phyloP scores from a whole-genome alignment of 495 filamentous ascomycete genomes.

The Alectoria sarmentosa region DNA sequence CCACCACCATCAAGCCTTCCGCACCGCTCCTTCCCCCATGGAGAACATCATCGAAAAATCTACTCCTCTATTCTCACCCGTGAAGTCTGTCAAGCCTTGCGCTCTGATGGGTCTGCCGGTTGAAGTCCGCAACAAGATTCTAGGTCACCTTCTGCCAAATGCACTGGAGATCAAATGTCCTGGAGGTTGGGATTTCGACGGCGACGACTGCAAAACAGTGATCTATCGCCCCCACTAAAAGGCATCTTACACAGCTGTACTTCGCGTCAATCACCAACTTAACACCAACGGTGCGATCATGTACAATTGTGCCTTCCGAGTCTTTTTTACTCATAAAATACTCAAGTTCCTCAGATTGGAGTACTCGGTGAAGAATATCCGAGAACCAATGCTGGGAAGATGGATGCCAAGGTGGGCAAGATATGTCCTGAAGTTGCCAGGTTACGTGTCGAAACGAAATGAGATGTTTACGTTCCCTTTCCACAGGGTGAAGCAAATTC shows the following conservation, averaged over 20 bases:
- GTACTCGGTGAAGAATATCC: neutral
- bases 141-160: neutral
- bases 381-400: too few relatives aligned
- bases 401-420: too few relatives aligned
- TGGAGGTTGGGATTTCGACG: too few relatives aligned
- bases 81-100: neutral
- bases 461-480: neutral
- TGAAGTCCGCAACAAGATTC: conserved; percentile 1
- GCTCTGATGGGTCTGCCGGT: neutral
- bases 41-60: too few relatives aligned
- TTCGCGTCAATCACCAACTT: neutral
- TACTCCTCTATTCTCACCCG: neutral
- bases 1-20: neutral
- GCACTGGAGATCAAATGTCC: neutral
- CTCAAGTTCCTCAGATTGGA: neutral
- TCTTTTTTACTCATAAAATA: neutral
- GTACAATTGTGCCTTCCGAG: neutral
- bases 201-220: too few relatives aligned
- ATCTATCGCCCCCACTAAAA: neutral
- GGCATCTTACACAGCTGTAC: neutral
- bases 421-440: too few relatives aligned
- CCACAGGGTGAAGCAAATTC: neutral
- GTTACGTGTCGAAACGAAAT: too few relatives aligned
- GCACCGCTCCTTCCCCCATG: too few relatives aligned
- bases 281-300: neutral